A percentile compares a stretch with the other conserved stretches of the same genome.
Conservation (phyloP, 2,329 filamentous ascomycete genomes). For the Stachybotrys chlorohalonatus region DNA sequence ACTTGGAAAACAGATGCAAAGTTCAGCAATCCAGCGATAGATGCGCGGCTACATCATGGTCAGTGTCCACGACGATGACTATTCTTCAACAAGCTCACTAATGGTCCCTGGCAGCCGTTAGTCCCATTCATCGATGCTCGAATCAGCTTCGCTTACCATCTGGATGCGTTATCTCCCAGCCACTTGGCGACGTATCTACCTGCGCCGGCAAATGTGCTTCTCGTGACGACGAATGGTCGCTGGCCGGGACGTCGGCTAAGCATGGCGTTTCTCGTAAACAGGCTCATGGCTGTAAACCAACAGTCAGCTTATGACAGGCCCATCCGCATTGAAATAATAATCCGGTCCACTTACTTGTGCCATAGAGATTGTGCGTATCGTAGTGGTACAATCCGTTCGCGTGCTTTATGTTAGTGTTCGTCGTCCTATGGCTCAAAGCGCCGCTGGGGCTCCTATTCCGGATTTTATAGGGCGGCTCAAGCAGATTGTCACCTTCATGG, state of each 20-base stretch:
- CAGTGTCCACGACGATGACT: not conserved
- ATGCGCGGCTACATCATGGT: not conserved
- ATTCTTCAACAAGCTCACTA: not conserved
- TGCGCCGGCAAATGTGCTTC: constrained; percentile 64
- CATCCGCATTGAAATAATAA: constrained; percentile 4
- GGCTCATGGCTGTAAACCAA: constrained; percentile 21
- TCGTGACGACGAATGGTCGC: constrained; percentile 62
- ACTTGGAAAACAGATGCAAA: constrained; percentile 57
- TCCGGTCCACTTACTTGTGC: constrained; percentile 30
- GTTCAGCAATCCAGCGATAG: constrained; percentile 36
- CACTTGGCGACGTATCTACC: constrained; percentile 53
- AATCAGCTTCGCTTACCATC: constrained; percentile 33
- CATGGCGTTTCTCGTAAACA: constrained; percentile 56
- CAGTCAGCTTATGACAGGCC: constrained; percentile 51
- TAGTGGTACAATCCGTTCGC: constrained; percentile 44
- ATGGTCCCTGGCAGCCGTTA: not conserved
- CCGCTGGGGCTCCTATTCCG: constrained; percentile 14
- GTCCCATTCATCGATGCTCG: constrained; percentile 8
- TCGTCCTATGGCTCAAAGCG: constrained; percentile 46
- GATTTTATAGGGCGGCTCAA: constrained; percentile 6
- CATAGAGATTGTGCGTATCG: constrained; percentile 69
- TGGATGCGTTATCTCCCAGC: constrained; percentile 34
- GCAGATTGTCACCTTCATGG: constrained; percentile 5
- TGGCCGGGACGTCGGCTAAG: constrained; percentile 47
- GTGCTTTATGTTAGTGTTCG: constrained; percentile 59